Evolutionary conservation across 2,329 filamentous ascomycete species (phyloP).

Genomic region (Ophiostoma ulmi): DNA sequence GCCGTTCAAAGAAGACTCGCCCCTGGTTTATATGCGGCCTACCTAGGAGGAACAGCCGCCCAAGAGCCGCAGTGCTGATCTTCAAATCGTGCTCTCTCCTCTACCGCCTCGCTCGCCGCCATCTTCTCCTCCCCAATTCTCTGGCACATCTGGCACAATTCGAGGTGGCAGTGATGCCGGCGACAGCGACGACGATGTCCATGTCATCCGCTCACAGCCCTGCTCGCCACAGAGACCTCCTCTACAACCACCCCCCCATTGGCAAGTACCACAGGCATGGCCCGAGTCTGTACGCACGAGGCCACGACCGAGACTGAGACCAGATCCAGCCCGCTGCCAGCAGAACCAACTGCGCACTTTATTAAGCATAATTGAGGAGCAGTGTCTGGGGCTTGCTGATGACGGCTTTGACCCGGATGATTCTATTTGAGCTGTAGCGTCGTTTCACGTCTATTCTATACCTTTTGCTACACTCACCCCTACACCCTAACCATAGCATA

Average conservation of each 20-base stretch:
- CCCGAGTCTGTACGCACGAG: background rate
- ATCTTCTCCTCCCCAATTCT: background rate
- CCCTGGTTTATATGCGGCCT: slow-evolving; percentile 12
- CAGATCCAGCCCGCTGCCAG: background rate
- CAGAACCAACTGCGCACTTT: background rate
- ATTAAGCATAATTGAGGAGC: background rate
- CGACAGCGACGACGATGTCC: slow-evolving; percentile 1
- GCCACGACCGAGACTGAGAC: background rate
- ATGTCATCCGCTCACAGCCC: background rate
- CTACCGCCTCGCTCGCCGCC: background rate
- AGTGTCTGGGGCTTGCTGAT: background rate
- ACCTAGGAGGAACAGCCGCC: slow-evolving; percentile 13
- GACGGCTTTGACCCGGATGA: background rate
- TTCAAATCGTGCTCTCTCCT: background rate
- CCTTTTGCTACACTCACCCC: background rate
- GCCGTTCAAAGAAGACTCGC: slow-evolving; percentile 22
- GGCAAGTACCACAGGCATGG: background rate
- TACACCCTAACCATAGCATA: background rate
- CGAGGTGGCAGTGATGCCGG: background rate
- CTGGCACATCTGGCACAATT: background rate
- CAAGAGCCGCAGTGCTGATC: background rate
- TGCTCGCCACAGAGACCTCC: background rate
- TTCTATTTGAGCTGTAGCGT: background rate
- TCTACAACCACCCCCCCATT: background rate
- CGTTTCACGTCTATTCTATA: background rate